These are phyloP conservation scores for Reticulascus tulasneorum DNA, from an alignment of 2,329 filamentous ascomycete genomes.

Conservation along the genomic window DNA sequence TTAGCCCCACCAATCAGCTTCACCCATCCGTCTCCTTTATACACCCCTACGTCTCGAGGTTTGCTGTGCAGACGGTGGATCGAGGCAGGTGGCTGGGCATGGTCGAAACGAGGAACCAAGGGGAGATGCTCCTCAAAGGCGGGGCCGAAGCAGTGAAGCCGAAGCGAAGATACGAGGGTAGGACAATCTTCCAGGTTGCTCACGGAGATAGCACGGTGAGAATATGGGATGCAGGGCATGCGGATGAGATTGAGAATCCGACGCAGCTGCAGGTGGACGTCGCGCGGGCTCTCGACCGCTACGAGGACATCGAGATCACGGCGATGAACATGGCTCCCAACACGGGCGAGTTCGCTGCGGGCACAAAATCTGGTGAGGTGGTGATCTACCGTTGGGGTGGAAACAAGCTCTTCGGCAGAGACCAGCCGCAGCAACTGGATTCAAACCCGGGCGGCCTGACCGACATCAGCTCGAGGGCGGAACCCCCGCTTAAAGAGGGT, in stretches of 20 bases:
- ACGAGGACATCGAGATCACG: constrained; percentile 70
- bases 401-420: constrained; percentile 68
- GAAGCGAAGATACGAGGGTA: constrained; percentile 72
- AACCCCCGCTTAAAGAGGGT: constrained; percentile 71
- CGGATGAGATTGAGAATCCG: constrained; percentile 88
- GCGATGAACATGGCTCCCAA: constrained; percentile 75
- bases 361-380: constrained; percentile 78
- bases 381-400: constrained; percentile 83
- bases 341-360: constrained; percentile 81
- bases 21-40: constrained; percentile 84
- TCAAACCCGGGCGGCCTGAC: constrained; percentile 67
- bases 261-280: constrained; percentile 81
- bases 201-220: constrained; percentile 91
- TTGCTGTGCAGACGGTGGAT: constrained; percentile 69
- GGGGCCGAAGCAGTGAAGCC: constrained; percentile 69
- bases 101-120: constrained; percentile 76
- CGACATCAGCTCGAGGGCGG: constrained; percentile 68
- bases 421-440: constrained; percentile 42
- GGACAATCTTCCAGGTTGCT: constrained; percentile 80
- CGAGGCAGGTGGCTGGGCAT: constrained; percentile 84
- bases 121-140: constrained; percentile 73
- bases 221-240: constrained; percentile 88
- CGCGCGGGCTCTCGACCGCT: constrained; percentile 75
- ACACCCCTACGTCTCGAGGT: constrained; percentile 78
- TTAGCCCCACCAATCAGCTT: constrained; percentile 88